Conservation (phyloP, 225 moss, liverwort and hornwort genomes). For the Polytrichum commune region DNA sequence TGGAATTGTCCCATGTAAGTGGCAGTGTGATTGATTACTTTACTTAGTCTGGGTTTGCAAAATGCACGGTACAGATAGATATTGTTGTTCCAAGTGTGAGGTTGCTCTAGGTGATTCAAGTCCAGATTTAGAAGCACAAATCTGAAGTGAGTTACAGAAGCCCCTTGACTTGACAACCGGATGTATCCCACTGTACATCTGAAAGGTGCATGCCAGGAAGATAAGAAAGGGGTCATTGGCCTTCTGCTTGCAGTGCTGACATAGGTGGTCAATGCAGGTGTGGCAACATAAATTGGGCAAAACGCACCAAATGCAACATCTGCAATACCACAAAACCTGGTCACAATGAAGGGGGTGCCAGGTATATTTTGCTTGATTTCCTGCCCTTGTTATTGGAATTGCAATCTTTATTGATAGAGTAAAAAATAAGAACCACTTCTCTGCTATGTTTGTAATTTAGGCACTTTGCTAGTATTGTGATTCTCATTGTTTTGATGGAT, state of each 20-base stretch:
- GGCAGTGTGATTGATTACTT: not conserved
- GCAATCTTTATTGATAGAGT: not conserved
- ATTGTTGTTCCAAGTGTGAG: too few relatives aligned
- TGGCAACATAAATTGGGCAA: constrained; percentile 93
- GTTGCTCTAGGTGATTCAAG: too few relatives aligned
- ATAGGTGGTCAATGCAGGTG: constrained; percentile 51
- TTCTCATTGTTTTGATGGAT: not conserved
- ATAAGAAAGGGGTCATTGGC: too few relatives aligned
- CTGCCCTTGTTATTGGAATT: not conserved
- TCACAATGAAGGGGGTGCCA: constrained; percentile 80
- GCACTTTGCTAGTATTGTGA: not conserved
- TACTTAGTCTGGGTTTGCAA: too few relatives aligned
- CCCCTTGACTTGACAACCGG: too few relatives aligned
- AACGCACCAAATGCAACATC: constrained; percentile 84
- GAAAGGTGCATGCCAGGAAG: too few relatives aligned
- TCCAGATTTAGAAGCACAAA: too few relatives aligned
- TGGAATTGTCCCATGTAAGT: constrained; percentile 94
- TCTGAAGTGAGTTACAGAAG: too few relatives aligned
- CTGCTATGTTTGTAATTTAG: not conserved
- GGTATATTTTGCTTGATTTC: constrained; percentile 26
- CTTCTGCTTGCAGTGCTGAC: too few relatives aligned
- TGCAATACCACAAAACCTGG: constrained; percentile 86
- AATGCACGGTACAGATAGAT: too few relatives aligned
- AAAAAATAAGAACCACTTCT: too few relatives aligned
- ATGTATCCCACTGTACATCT: too few relatives aligned